Conservation (phyloP, 73 alveolate species). For the Tetrahymena thermophila region DNA sequence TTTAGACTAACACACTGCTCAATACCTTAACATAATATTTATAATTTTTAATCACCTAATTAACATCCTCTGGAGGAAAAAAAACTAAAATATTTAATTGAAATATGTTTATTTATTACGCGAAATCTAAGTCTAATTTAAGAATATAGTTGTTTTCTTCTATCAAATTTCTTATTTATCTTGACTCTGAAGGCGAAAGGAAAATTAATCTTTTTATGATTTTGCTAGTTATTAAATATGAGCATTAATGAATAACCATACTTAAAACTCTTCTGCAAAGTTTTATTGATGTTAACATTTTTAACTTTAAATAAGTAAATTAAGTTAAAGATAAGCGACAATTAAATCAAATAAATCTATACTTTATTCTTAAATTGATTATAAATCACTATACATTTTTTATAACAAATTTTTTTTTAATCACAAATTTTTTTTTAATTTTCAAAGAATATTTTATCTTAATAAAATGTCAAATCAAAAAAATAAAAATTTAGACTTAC, state of each 20-base stretch:
- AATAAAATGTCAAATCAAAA: too few relatives aligned
- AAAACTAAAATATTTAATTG: neutral
- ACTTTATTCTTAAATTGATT: neutral
- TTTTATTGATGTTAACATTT: neutral
- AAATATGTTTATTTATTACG: neutral
- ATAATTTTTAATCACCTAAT: neutral
- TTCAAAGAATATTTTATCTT: neutral
- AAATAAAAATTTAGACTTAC: too few relatives aligned
- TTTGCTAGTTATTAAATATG: neutral
- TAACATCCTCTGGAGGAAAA: neutral
- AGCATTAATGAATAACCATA: neutral
- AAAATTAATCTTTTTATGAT: neutral
- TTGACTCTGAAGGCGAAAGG: neutral
- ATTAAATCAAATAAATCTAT: neutral
- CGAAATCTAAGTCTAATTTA: neutral
- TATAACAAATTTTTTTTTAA: too few relatives aligned
- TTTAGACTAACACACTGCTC: neutral
- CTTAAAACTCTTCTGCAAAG: neutral
- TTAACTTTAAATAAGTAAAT: neutral
- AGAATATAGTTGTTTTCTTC: neutral
- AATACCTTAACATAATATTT: neutral
- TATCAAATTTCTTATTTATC: neutral
- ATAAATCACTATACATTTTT: neutral
- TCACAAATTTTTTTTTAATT: neutral
- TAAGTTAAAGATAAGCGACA: neutral